These are phyloP conservation scores for Cochlearia excelsa DNA, from an alignment of 345 rosid genomes.

Conservation along the genomic window DNA sequence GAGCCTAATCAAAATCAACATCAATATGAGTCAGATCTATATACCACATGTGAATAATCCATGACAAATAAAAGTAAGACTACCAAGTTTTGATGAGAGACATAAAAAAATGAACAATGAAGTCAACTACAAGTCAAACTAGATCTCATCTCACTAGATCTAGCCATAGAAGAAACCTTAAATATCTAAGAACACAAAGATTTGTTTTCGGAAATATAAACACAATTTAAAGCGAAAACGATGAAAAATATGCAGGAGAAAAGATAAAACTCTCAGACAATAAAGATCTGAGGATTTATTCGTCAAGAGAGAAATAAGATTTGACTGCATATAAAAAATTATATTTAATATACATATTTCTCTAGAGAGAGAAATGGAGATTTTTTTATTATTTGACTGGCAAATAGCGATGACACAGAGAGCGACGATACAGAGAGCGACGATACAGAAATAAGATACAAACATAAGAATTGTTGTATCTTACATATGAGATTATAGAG, in stretches of 20 bases:
- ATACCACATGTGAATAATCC: conserved; percentile 38
- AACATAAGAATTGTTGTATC: too few relatives aligned
- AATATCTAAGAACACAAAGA: conserved; percentile 27
- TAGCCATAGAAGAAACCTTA: conserved; percentile 22
- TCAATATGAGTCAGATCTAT: conserved; percentile 39
- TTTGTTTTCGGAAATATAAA: not conserved
- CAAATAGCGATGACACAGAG: conserved; percentile 6
- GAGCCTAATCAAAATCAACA: conserved; percentile 35
- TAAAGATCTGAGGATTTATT: too few relatives aligned
- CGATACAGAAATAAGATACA: too few relatives aligned
- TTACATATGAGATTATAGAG: not conserved
- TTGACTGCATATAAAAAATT: too few relatives aligned
- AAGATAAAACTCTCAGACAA: too few relatives aligned
- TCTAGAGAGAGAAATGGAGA: too few relatives aligned
- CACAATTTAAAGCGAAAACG: too few relatives aligned
- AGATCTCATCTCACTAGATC: conserved; percentile 20
- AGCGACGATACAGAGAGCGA: too few relatives aligned
- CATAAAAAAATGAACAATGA: conserved; percentile 29
- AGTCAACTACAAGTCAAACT: conserved; percentile 35
- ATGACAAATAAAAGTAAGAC: conserved; percentile 27
- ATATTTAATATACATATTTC: too few relatives aligned
- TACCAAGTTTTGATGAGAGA: conserved; percentile 41
- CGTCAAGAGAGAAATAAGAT: too few relatives aligned
- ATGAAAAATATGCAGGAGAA: too few relatives aligned
- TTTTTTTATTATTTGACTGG: too few relatives aligned